phyloP scores from a whole-genome alignment of 345 rosid genomes.

The Lumnitzera racemosa region DNA sequence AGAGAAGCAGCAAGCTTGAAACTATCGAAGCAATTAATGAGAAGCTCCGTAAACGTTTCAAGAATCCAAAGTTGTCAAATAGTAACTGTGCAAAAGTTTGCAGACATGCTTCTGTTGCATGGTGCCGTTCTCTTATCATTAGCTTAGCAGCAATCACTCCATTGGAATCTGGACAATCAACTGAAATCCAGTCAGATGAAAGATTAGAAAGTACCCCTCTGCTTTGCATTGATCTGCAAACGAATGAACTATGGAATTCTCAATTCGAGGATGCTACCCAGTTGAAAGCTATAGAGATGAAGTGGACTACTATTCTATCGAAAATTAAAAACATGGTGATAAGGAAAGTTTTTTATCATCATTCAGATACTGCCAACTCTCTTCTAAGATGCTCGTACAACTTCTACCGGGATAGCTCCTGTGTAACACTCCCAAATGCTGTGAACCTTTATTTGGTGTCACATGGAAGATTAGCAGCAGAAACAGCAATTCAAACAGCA shows the following conservation, averaged over 20 bases:
- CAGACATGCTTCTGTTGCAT: constrained; percentile 86
- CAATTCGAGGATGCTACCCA: constrained; percentile 52
- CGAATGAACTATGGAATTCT: constrained; percentile 61
- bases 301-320: constrained; percentile 58
- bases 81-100: constrained; percentile 77
- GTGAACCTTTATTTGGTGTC: constrained; percentile 60
- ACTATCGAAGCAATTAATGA: constrained; percentile 80
- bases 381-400: constrained; percentile 70
- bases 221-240: constrained; percentile 70
- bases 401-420: constrained; percentile 79
- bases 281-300: constrained; percentile 48
- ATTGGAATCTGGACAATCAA: constrained; percentile 30
- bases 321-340: constrained; percentile 56
- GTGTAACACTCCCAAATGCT: constrained; percentile 51
- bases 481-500: constrained; percentile 38
- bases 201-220: constrained; percentile 37
- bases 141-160: constrained; percentile 78
- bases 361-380: constrained; percentile 60
- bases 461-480: constrained; percentile 28
- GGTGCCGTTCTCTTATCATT: constrained; percentile 75
- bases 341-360: constrained; percentile 55
- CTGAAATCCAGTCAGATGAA: constrained; percentile 35
- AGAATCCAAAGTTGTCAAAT: constrained; percentile 81
- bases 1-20: constrained; percentile 70
- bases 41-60: constrained; percentile 81